Base-by-base conservation (phyloP, 2,329 filamentous ascomycete species). In the Xylaria sp. region DNA sequence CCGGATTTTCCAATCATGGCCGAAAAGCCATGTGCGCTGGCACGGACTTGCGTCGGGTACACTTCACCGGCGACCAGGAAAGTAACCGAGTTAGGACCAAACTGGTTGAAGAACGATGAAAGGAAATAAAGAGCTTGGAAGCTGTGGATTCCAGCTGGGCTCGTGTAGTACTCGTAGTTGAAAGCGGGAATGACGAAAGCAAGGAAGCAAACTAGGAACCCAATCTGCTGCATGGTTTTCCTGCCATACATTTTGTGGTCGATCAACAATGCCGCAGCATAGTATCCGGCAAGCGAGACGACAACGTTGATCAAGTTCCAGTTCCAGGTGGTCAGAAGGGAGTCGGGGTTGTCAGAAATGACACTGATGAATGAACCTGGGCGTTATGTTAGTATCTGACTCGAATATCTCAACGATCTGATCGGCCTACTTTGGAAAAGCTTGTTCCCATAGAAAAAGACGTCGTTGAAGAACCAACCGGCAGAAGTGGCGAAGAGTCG, bases 371-470 rank as follows among this genome's bases (percentile, higher is more conserved):
- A 97, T 75, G 94, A 87, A 66, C 86, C 71, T 73, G 15, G 3
- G 21, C 19, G 17, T 12, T 12, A 35, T 46, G 53, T 69, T 61
- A 57, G 17, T 43, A 49, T 49, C 19, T 50, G 12, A 31, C 33
- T 35, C 3, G 5, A 5, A 7, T 12, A n/a, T 9, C 17, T 23
- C 1, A 14, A 9, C 15, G 2, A 7, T 19, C n/a, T n/a, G 5
- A 15, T 9, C 7, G 17, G 35, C 71, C 63, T 67, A 72, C 71
- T 87, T 80, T 97, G 94, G 86, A 97, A 97, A 57, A 97, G 89
- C 85, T 97, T 97, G 89, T 97, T 97, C 71, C 94, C 94, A 82
- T 98, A 98, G 83, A 98, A 98, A 85, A 98, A 97, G 69, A 98
- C 90, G 74, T 98, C 94, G 78, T 98, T 98, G 81, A 89, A 92